Conservation (phyloP, 345 rosid genomes). For the Erodium maritimum region DNA sequence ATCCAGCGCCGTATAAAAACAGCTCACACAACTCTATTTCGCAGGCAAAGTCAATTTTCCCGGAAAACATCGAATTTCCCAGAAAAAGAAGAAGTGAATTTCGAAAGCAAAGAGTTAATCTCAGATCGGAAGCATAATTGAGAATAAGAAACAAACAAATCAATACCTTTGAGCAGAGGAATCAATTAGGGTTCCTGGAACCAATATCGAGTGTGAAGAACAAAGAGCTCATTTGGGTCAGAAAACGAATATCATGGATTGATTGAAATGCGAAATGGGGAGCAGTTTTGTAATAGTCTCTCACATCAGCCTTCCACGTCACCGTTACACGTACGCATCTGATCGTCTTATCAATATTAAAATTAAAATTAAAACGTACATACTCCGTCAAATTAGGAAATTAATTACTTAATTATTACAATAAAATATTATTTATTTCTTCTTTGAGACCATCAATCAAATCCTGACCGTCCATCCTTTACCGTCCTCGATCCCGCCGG, state of each 20-base stretch:
- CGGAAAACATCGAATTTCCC: neutral
- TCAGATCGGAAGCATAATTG: neutral
- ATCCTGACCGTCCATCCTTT: slow-evolving; percentile 34
- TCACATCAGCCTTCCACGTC: neutral
- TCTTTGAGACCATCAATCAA: too few species aligned
- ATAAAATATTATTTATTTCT: too few species aligned
- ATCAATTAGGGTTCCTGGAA: neutral
- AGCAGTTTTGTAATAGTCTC: neutral
- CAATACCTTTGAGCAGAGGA: neutral
- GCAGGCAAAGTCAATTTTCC: neutral
- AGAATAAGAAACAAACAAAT: too few species aligned
- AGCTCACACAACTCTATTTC: neutral
- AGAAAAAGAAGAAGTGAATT: neutral
- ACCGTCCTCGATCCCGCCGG: slow-evolving; percentile 36
- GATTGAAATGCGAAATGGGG: neutral
- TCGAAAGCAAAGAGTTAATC: neutral
- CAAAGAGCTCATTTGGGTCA: neutral
- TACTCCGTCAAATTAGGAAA: too few species aligned
- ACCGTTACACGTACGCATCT: neutral
- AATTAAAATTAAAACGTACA: too few species aligned
- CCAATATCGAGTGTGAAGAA: neutral
- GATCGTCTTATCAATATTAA: neutral
- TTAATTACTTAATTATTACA: too few species aligned
- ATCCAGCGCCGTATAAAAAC: neutral
- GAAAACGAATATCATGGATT: neutral